Evolutionary conservation across 805 yeast species (phyloP).

Genomic region (Ogataea pini): DNA sequence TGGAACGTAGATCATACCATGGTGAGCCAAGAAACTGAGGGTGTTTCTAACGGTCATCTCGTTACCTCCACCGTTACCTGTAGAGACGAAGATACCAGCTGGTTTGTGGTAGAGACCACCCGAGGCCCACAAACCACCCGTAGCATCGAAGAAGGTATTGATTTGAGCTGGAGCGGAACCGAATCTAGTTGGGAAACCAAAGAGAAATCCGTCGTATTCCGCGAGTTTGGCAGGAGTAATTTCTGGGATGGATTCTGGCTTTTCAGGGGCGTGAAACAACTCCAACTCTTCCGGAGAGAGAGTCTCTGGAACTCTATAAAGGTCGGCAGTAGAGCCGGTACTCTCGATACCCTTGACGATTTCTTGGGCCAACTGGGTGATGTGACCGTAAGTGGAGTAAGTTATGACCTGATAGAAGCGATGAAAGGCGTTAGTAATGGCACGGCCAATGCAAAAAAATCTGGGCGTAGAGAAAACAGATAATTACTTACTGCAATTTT

Average conservation of each 20-base stretch:
- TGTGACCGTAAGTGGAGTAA: slow-evolving; percentile 81
- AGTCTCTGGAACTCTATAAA: slow-evolving; percentile 79
- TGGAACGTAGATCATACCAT: slow-evolving; percentile 79
- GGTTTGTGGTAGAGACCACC: slow-evolving; percentile 75
- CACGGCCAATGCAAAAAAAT: no score
- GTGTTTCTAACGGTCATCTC: slow-evolving; percentile 69
- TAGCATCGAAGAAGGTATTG: slow-evolving; percentile 72
- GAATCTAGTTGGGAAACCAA: slow-evolving; percentile 85
- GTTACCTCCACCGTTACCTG: slow-evolving; percentile 86
- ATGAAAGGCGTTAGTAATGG: not conserved
- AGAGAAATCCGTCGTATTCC: slow-evolving; percentile 75
- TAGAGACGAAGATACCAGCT: slow-evolving; percentile 70
- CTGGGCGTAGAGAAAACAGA: no score
- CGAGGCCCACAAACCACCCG: slow-evolving; percentile 77
- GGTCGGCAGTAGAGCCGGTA: slow-evolving; percentile 67
- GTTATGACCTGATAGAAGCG: slow-evolving; percentile 41
- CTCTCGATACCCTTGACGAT: slow-evolving; percentile 66
- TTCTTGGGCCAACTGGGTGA: slow-evolving; percentile 64
- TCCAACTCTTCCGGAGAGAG: slow-evolving; percentile 57
- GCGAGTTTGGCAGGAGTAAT: slow-evolving; percentile 60
- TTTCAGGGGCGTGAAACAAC: slow-evolving; percentile 62
- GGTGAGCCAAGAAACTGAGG: slow-evolving; percentile 69
- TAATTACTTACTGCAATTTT: slow-evolving; percentile 17
- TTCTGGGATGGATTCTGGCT: slow-evolving; percentile 57
- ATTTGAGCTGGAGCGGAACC: slow-evolving; percentile 82